Evolutionary conservation across 2,329 filamentous ascomycete species (phyloP).

Genomic region (Lecanicillium sp.): DNA sequence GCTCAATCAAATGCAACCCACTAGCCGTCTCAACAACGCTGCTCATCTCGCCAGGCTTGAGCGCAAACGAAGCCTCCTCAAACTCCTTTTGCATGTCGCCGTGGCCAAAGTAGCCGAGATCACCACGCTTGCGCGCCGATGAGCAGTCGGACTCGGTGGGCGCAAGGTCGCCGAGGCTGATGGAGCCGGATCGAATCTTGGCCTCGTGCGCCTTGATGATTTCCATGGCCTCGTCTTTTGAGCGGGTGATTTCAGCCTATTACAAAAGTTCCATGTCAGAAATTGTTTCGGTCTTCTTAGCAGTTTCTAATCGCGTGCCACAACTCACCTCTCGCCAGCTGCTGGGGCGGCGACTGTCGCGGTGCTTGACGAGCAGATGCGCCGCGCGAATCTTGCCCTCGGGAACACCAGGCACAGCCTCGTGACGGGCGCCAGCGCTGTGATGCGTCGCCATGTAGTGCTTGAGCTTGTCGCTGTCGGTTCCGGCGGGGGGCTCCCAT

Average conservation of each 20-base stretch:
- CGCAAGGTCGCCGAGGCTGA: slow-evolving; percentile 74
- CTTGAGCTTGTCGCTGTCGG: slow-evolving; percentile 89
- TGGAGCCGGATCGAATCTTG: slow-evolving; percentile 63
- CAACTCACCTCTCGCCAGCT: slow-evolving; percentile 79
- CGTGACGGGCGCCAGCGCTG: slow-evolving; percentile 42
- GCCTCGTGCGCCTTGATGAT: slow-evolving; percentile 70
- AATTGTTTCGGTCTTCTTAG: no score
- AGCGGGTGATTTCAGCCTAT: slow-evolving; percentile 71
- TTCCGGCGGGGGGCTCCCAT: slow-evolving; percentile 87
- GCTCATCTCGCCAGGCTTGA: slow-evolving; percentile 82
- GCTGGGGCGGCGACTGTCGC: slow-evolving; percentile 75
- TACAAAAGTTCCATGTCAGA: no score
- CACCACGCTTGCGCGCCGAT: slow-evolving; percentile 86
- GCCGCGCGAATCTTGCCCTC: slow-evolving; percentile 88
- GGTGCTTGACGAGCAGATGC: slow-evolving; percentile 91
- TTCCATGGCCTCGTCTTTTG: slow-evolving; percentile 74
- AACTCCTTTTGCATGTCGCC: slow-evolving; percentile 99
- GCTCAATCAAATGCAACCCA: slow-evolving; percentile 90
- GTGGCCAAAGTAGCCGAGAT: slow-evolving; percentile 88
- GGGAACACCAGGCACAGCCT: slow-evolving; percentile 31
- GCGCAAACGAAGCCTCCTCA: slow-evolving; percentile 87
- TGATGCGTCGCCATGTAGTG: slow-evolving; percentile 87
- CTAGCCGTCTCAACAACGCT: slow-evolving; percentile 84
- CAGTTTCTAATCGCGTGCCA: no score
- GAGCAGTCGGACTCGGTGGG: slow-evolving; percentile 89